phyloP scores from a whole-genome alignment of 805 yeast species.

The Kodamaea fukazawae region DNA sequence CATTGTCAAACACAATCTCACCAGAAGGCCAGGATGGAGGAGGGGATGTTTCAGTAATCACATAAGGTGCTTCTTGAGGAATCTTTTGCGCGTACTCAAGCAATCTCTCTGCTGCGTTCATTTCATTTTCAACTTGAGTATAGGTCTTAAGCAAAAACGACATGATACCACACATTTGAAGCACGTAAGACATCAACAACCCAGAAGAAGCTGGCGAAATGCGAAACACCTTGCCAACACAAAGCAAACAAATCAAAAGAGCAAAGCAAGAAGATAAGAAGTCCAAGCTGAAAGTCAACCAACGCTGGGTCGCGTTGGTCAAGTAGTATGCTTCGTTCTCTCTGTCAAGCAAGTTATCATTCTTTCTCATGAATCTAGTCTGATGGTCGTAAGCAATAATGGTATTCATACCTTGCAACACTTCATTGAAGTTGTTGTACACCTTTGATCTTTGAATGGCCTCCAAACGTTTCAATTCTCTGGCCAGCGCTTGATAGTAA shows the following conservation, averaged over 20 bases:
- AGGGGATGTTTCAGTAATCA: conserved; percentile 45
- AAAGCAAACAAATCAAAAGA: conserved; percentile 55
- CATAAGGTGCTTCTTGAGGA: conserved; percentile 64
- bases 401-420: conserved; percentile 61
- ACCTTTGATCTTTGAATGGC: conserved; percentile 68
- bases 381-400: conserved; percentile 57
- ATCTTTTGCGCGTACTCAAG: conserved; percentile 58
- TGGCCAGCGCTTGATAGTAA: conserved; percentile 65
- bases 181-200: conserved; percentile 59
- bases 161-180: conserved; percentile 54
- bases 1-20: conserved; percentile 46
- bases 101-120: conserved; percentile 74
- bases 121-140: conserved; percentile 72
- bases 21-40: conserved; percentile 52
- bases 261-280: conserved; percentile 49
- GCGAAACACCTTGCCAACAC: conserved; percentile 57
- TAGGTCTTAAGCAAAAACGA: conserved; percentile 59
- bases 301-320: conserved; percentile 64
- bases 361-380: conserved; percentile 45
- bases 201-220: conserved; percentile 66
- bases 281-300: conserved; percentile 67
- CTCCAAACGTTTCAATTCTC: conserved; percentile 76
- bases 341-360: conserved; percentile 46
- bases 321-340: conserved; percentile 69
- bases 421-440: conserved; percentile 68